Evolutionary conservation across 2,329 filamentous ascomycete species (phyloP), one percentile per base, ranked within the genome.

Genomic region (Xylariaceae sp.): DNA sequence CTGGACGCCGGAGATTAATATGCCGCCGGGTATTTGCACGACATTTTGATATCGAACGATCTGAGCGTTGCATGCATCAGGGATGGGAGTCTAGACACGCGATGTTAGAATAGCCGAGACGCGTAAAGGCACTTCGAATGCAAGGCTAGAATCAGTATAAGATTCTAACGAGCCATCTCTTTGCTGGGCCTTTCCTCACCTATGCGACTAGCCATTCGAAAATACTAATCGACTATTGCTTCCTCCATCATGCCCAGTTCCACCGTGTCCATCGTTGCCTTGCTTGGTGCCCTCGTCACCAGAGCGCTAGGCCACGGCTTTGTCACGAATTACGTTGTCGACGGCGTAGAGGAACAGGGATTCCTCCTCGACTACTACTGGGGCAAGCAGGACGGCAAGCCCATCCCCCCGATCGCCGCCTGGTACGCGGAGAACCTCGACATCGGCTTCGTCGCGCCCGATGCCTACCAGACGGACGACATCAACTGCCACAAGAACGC

Each of bases 321-420:
- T 56, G 76, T 79, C 2, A 78, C 77, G 2, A 75, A 75, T 2
- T 79, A 81, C 40, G 71, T 79, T 16, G 79, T 79, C 7, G 77
- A 81, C 60, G 76, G 77, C 0, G 57, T 48, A 19, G 56, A 64
- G 54, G 53, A 71, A 52, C 67, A 65, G 18, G 70, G 70, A 2
- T 72, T 66, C 54, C 58, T 70, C 42, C 61, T 71, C 5, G 54
- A 70, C 37, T 70, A 71, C 66, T 72, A 72, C 62, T 72, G 71
- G 54, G 59, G 64, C 54, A 69, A 69, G 60, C 61, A 64, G 60
- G 70, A 71, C 56, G 63, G 62, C 14, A 32, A 53, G 40, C 44
- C 48, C 40, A 59, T 60, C n/a, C 67, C 68, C 21, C 53, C 61
- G n/a, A 59, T 62, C 46, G 64, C 68, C 6, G 69, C 66, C 12